A percentile compares a stretch with the other conserved stretches of the same genome.
Conservation (phyloP, 2,329 filamentous ascomycete species). For the Aspergillus japonicus region DNA sequence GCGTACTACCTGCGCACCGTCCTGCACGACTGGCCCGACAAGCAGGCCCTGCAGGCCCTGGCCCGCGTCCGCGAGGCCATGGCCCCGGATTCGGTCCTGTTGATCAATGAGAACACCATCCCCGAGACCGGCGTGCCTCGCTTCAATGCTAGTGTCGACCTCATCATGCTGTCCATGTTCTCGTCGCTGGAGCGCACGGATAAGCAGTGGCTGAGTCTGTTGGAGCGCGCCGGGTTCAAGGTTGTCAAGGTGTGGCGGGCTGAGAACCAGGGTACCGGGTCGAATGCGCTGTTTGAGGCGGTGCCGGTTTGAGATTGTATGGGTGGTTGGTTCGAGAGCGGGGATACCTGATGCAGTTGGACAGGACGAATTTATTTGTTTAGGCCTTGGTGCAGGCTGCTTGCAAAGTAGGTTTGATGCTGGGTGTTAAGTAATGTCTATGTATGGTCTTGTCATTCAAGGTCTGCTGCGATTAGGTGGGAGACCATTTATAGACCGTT, state of each 20-base stretch:
- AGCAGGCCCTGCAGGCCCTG: conserved; percentile 19
- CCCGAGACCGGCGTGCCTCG: conserved; percentile 14
- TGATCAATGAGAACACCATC: conserved; percentile 31
- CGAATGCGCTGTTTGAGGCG: conserved; percentile 7
- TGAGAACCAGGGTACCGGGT: neutral
- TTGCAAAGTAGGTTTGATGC: no score
- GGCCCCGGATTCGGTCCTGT: conserved; percentile 24
- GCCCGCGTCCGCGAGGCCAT: conserved; percentile 21
- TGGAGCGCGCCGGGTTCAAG: conserved; percentile 18
- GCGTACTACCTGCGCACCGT: conserved; percentile 29
- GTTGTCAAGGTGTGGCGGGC: conserved; percentile 10
- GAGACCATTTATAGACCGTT: no score
- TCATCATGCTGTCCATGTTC: conserved; percentile 23
- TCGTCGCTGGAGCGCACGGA: conserved; percentile 22
- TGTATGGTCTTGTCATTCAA: no score
- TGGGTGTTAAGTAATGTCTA: no score
- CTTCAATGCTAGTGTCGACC: conserved; percentile 14
- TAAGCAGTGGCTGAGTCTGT: conserved; percentile 22
- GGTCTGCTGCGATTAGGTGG: no score
- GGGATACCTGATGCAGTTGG: no score
- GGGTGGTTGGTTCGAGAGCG: no score
- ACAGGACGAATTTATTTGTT: no score
- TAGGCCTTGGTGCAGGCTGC: no score
- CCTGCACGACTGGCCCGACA: conserved; percentile 30
- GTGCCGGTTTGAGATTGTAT: neutral